Conservation (phyloP, 2,329 filamentous ascomycete species). For the Colletotrichum aenigma region DNA sequence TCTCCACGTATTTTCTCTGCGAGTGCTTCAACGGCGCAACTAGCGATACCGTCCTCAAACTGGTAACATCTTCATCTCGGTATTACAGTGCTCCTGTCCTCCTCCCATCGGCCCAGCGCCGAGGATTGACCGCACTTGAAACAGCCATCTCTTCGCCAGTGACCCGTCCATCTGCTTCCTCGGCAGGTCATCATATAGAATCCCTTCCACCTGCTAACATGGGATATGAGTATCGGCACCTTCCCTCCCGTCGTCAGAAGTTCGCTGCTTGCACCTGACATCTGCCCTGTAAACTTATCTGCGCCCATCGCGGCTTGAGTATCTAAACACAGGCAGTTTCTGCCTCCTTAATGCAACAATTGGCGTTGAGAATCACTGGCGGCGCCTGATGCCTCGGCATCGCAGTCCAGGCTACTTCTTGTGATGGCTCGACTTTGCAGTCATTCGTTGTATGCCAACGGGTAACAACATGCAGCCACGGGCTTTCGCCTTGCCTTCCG, state of each 20-base stretch:
- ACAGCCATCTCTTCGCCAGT: slow-evolving; percentile 5
- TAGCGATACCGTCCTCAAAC: background rate
- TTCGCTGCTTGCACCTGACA: background rate
- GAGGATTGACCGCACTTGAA: slow-evolving; percentile 1
- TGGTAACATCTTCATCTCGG: background rate
- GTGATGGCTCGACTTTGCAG: background rate
- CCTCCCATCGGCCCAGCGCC: background rate
- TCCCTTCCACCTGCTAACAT: background rate
- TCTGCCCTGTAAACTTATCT: background rate
- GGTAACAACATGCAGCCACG: background rate
- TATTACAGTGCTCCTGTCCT: background rate
- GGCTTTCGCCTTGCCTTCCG: background rate
- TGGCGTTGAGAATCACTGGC: background rate
- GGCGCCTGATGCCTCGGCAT: background rate
- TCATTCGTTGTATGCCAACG: background rate
- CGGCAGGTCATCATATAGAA: background rate
- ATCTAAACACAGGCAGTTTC: background rate
- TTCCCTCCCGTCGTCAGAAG: background rate
- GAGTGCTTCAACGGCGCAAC: background rate
- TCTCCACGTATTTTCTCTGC: background rate
- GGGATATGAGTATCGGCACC: background rate
- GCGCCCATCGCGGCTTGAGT: background rate
- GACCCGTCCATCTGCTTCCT: background rate
- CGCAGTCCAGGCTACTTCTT: background rate
- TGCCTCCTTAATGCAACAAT: background rate